A percentile compares a stretch with the other conserved stretches of the same genome.
phyloP scores from a whole-genome alignment of 768 basidiomycete genomes.

The Pulveroboletus sp. region DNA sequence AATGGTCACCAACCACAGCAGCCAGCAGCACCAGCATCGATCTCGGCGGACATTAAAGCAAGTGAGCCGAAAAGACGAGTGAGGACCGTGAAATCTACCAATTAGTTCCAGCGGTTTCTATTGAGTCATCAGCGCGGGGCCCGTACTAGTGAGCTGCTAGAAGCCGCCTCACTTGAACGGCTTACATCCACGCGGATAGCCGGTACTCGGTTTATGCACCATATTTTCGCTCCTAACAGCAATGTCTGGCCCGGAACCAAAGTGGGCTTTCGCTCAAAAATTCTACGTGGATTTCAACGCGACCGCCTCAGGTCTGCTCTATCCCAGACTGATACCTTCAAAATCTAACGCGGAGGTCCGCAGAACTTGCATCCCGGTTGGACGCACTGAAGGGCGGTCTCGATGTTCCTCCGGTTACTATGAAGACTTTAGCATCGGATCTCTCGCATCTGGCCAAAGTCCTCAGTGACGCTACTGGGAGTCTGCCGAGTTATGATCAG shows the following conservation, averaged over 20 bases:
- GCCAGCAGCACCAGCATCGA: constrained; percentile 1
- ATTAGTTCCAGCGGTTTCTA: background rate
- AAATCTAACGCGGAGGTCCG: constrained; percentile 14
- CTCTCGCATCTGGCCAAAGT: constrained; percentile 57
- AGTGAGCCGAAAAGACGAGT: background rate
- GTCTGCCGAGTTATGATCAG: constrained; percentile 70
- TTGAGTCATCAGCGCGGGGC: too few species aligned
- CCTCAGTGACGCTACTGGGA: constrained; percentile 58
- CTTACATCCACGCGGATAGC: background rate
- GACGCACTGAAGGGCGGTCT: constrained; percentile 33
- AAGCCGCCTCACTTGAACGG: too few species aligned
- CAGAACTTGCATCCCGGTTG: constrained; percentile 49
- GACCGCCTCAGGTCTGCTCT: constrained; percentile 22
- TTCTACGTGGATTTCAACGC: constrained; percentile 24
- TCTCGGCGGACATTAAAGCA: constrained; percentile 17
- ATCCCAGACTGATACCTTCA: background rate
- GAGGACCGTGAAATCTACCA: too few species aligned
- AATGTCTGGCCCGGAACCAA: constrained; percentile 21
- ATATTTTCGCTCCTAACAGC: background rate
- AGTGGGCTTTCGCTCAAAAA: constrained; percentile 30
- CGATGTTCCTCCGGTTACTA: constrained; percentile 28
- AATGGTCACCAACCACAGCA: constrained; percentile 22
- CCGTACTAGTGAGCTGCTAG: too few species aligned
- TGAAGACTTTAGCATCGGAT: constrained; percentile 45
- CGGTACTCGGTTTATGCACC: too few species aligned